Percentiles rank a stretch among this genome's conserved stretches.
Conservation (phyloP, 495 filamentous ascomycete genomes). For the Neurospora sp. region DNA sequence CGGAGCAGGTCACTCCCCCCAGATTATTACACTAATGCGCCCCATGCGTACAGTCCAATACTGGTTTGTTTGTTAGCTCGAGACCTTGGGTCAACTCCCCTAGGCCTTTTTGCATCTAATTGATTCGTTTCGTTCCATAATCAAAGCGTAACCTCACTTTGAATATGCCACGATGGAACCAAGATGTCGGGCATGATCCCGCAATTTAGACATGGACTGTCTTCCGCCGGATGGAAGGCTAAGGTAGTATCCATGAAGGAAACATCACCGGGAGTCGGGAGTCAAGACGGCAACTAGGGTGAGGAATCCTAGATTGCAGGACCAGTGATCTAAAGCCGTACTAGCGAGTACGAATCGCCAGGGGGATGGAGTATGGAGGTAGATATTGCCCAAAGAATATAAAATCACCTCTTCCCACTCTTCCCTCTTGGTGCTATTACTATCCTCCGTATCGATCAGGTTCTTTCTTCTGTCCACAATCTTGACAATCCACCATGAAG, state of each 20-base stretch:
- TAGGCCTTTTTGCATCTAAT: too few species aligned
- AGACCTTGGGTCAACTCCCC: too few species aligned
- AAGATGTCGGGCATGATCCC: not conserved
- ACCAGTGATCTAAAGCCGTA: not conserved
- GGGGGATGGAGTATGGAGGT: not conserved
- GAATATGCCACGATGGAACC: not conserved
- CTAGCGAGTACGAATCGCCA: not conserved
- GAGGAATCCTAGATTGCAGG: not conserved
- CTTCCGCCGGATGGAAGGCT: not conserved
- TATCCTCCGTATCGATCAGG: too few species aligned
- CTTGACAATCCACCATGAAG: slow-evolving; percentile 20
- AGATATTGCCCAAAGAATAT: not conserved
- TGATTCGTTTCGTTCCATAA: too few species aligned
- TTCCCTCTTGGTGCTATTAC: not conserved
- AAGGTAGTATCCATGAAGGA: not conserved
- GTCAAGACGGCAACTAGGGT: not conserved
- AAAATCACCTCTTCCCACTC: not conserved
- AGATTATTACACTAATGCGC: not conserved
- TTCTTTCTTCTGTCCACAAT: too few species aligned
- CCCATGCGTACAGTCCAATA: not conserved
- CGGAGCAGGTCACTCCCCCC: not conserved
- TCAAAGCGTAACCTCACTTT: too few species aligned
- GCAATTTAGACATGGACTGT: not conserved
- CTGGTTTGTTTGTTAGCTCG: too few species aligned
- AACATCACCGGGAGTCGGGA: not conserved